Percentiles rank a stretch among this genome's conserved stretches.
These are phyloP conservation scores for Candida ficus DNA, from an alignment of 805 yeast species.

Conservation along the genomic window DNA sequence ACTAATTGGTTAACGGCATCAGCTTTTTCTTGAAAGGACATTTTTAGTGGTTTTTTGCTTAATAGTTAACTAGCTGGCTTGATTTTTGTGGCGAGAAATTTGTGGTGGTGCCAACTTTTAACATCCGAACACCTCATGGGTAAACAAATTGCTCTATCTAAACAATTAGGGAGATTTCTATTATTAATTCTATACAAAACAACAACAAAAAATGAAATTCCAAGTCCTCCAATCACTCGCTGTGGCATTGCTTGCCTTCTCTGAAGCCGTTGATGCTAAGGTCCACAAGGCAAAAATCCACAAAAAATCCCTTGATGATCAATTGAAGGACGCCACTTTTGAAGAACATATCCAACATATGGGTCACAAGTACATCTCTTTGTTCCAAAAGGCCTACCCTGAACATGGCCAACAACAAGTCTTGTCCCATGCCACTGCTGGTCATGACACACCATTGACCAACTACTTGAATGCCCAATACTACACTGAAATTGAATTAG, in stretches of 20 bases:
- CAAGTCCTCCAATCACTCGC: constrained; percentile 21
- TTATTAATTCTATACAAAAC: not conserved
- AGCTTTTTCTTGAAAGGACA: constrained; percentile 37
- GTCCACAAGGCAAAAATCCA: constrained; percentile 52
- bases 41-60: not conserved
- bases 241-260: constrained; percentile 24
- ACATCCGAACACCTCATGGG: not conserved
- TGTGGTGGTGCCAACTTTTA: too few relatives aligned
- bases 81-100: not conserved
- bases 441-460: constrained; percentile 78
- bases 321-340: constrained; percentile 45
- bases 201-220: constrained; percentile 16
- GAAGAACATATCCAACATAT: constrained; percentile 51
- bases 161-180: not conserved
- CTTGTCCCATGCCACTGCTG: constrained; percentile 28
- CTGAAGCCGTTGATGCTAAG: constrained; percentile 48
- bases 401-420: constrained; percentile 27
- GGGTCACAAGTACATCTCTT: constrained; percentile 54
- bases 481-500: constrained; percentile 83
- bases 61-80: not conserved
- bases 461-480: constrained; percentile 96
- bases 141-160: too few relatives aligned
- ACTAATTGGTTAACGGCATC: constrained; percentile 71
- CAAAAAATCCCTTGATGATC: constrained; percentile 53
- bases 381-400: constrained; percentile 42